A percentile compares a stretch with the other conserved stretches of the same genome.
phyloP scores from a whole-genome alignment of 2,329 filamentous ascomycete species.

The Xenosphaeropsis pyriputrescens region DNA sequence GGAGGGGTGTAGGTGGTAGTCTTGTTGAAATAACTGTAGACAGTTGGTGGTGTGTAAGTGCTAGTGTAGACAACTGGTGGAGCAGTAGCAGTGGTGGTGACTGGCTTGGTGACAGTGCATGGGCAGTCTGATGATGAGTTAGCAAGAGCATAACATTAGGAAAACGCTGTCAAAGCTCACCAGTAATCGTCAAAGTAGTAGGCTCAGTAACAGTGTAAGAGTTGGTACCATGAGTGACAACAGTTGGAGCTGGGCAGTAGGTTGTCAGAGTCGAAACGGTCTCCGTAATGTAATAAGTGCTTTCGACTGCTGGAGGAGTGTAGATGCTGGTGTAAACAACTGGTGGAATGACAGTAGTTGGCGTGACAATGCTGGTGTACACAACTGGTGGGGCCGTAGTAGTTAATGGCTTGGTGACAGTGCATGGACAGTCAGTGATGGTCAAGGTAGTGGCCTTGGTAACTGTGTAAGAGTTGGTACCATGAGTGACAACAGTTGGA shows the following conservation, averaged over 20 bases:
- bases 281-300: background rate
- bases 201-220: slow-evolving; percentile 56
- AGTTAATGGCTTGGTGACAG: background rate
- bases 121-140: slow-evolving; percentile 17
- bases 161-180: background rate
- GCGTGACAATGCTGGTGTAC: background rate
- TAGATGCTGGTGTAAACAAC: too few relatives aligned
- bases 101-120: slow-evolving; percentile 17
- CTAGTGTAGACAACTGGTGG: background rate
- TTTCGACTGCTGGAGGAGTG: background rate
- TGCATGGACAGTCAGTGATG: slow-evolving; percentile 1
- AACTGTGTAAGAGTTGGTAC: slow-evolving; percentile 53
- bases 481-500: slow-evolving; percentile 46
- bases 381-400: background rate
- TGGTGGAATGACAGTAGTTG: too few relatives aligned
- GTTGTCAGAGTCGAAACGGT: background rate
- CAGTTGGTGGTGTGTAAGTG: background rate
- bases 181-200: slow-evolving; percentile 26
- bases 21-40: too few relatives aligned
- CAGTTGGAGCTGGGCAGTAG: slow-evolving; percentile 30
- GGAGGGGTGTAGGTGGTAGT: background rate
- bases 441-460: slow-evolving; percentile 34
- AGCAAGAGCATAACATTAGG: background rate
- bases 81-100: background rate
- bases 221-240: slow-evolving; percentile 44